Base-by-base conservation (phyloP, 2,329 filamentous ascomycete species). In the Talaromyces sp. region DNA sequence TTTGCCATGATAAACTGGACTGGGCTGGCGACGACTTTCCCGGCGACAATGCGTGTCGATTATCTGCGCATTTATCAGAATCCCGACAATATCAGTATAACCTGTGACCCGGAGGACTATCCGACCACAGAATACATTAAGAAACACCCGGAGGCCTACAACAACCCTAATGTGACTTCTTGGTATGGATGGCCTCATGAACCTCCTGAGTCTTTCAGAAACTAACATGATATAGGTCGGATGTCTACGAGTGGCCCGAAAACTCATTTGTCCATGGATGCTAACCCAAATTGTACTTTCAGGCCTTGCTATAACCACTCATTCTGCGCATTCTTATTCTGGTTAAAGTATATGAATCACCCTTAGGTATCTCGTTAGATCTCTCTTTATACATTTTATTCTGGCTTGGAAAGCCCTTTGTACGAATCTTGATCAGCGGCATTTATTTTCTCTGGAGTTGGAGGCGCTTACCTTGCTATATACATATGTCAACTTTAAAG, bases 51-150 rank as follows among this genome's bases (percentile, higher is more conserved):
- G 81, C 80, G 86, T 2, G 77, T 90, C 60, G 87, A 90, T 71
- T 89, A 89, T 69, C 79, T 90, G 58, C 83, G 88, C 14, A 87
- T 90, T 56, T 90, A 89, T 67, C 87, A 89, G 70, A 83, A 87
- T 63, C 79, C 81, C 14, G 80, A 83, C 57, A 76, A 80, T 12
- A 78, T 81, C 66, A 79, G 79, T 43, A 68, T 88, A 55, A 88
- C 86, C 17, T 90, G 88, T 71, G 88, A 90, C 73, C 88, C 88
- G 2, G 77, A 79, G 0, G 86, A 83, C 0, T 90, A 86, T 68
- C 81, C 83, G 59, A 90, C 88, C 0, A 90, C 87, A 0, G 69
- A 80, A 1, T 90, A 90, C 70, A 90, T 90, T 69, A 75, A 76
- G 54, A 74, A 80, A 1, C 87, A 90, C 67, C 78, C 80, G 1